phyloP scores from a whole-genome alignment of 2,329 filamentous ascomycete genomes.

The Claviceps citrina region DNA sequence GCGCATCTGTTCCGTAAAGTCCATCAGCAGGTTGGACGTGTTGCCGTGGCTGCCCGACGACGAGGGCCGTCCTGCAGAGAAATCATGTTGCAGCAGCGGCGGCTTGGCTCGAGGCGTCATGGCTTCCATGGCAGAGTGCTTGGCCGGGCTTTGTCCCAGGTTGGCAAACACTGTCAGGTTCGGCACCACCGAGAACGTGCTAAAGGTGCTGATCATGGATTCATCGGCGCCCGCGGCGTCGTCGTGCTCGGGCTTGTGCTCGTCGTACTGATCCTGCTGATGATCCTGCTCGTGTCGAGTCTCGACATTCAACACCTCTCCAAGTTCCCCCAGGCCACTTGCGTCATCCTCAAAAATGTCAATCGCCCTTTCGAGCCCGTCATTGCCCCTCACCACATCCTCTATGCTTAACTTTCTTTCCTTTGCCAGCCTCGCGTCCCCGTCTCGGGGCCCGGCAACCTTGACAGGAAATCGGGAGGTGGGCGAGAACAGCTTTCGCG shows the following conservation, averaged over 20 bases:
- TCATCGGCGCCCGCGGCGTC: conserved; percentile 46
- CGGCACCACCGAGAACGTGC: conserved; percentile 76
- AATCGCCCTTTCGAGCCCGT: conserved; percentile 42
- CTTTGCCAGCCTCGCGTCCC: conserved; percentile 10
- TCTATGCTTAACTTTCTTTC: conserved; percentile 33
- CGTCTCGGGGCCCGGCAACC: conserved; percentile 23
- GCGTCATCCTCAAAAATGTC: conserved; percentile 45
- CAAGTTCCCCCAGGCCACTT: conserved; percentile 15
- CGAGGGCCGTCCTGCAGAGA: conserved; percentile 18
- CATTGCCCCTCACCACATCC: conserved; percentile 38
- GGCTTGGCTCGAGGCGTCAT: conserved; percentile 22
- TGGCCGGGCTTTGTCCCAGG: conserved; percentile 50
- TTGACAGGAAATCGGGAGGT: conserved; percentile 48
- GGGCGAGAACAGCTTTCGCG: conserved; percentile 31
- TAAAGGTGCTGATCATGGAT: conserved; percentile 68
- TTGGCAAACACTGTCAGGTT: conserved; percentile 74
- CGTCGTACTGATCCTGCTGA: background rate
- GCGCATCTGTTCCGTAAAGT: conserved; percentile 66
- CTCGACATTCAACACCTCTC: conserved; percentile 13
- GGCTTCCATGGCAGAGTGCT: conserved; percentile 27
- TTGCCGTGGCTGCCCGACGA: conserved; percentile 32
- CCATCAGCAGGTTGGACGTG: conserved; percentile 66
- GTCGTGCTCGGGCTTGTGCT: conserved; percentile 14
- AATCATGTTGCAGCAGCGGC: conserved; percentile 13
- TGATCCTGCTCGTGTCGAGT: conserved; percentile 12